phyloP scores from a whole-genome alignment of 331 rosid genomes.

The Spiraea crenata region DNA sequence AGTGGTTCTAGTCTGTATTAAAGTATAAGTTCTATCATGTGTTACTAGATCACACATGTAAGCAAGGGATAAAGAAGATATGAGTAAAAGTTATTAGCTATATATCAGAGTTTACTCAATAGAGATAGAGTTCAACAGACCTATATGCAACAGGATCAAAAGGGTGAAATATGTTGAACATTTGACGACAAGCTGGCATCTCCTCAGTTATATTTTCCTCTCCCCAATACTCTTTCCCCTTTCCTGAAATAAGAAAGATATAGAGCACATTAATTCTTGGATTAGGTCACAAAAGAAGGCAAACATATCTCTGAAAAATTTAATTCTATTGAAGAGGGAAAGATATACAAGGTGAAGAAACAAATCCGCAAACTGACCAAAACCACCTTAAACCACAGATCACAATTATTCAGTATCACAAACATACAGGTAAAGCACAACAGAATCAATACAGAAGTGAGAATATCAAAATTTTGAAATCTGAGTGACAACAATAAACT shows the following conservation, averaged over 20 bases:
- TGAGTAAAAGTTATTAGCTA: not conserved
- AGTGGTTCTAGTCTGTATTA: constrained; percentile 85
- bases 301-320: not conserved
- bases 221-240: constrained; percentile 87
- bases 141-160: constrained; percentile 98
- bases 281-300: constrained; percentile 15
- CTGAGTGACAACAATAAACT: not conserved
- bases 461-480: not conserved
- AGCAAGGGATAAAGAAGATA: not conserved
- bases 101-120: not conserved
- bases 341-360: not conserved
- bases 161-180: constrained; percentile 97
- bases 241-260: constrained; percentile 51
- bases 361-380: not conserved
- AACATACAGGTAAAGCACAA: not conserved
- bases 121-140: constrained; percentile 37
- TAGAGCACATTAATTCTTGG: constrained; percentile 12
- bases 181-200: constrained; percentile 90
- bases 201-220: constrained; percentile 79
- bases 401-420: not conserved
- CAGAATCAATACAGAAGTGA: not conserved
- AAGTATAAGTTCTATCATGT: constrained; percentile 19
- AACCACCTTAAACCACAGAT: constrained; percentile 3
- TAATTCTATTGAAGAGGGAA: not conserved
- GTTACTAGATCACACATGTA: not conserved